Evolutionary conservation across 331 rosid species (phyloP).

Genomic region (Malus hybrid): DNA sequence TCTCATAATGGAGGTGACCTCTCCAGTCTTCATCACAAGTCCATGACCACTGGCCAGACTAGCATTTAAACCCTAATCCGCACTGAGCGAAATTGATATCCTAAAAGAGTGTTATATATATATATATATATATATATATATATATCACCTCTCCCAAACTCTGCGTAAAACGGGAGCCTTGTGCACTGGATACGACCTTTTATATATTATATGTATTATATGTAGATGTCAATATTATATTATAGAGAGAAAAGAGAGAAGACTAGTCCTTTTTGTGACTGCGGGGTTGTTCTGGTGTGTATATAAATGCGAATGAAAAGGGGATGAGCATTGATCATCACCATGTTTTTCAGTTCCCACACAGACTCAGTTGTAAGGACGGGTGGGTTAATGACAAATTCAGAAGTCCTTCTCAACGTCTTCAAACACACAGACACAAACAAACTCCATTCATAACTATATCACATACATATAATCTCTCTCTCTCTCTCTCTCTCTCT

Average conservation of each 20-base stretch:
- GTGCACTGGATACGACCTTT: too few relatives aligned
- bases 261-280: constrained; percentile 3
- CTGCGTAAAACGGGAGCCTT: too few relatives aligned
- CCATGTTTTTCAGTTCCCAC: constrained; percentile 97
- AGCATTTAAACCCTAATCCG: constrained; percentile 38
- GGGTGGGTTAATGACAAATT: constrained; percentile 50
- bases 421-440: constrained; percentile 45
- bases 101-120: not conserved
- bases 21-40: not conserved
- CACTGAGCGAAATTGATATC: constrained; percentile 5
- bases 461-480: not conserved
- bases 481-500: not conserved
- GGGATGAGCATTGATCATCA: not conserved
- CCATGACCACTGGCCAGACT: not conserved
- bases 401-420: constrained; percentile 76
- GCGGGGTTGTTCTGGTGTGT: constrained; percentile 2
- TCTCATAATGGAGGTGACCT: constrained; percentile 20
- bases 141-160: not conserved
- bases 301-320: constrained; percentile 56
- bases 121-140: not conserved
- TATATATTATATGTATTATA: not conserved
- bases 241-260: not conserved
- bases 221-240: not conserved
- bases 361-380: constrained; percentile 14
- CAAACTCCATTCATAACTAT: constrained; percentile 48